Conservation (phyloP, 2,329 filamentous ascomycete genomes). For the Cyphellophora europaea region DNA sequence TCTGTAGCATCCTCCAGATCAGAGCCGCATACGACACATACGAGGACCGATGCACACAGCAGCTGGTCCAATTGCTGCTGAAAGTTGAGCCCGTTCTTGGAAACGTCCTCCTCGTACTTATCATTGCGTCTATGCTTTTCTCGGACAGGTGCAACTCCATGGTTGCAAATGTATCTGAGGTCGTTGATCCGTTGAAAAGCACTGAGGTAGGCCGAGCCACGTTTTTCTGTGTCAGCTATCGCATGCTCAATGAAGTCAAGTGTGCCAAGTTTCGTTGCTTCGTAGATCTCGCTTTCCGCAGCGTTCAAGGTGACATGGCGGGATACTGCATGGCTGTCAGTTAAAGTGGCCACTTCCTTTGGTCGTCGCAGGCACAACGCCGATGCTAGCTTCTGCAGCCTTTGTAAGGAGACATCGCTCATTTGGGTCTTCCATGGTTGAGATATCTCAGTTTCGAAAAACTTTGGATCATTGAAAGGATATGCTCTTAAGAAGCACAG, state of each 20-base stretch:
- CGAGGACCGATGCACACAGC: too few species aligned
- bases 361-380: slow-evolving; percentile 9
- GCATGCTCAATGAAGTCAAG: too few species aligned
- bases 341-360: slow-evolving; percentile 2
- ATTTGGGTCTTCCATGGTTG: slow-evolving; percentile 5
- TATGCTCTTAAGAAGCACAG: slow-evolving; percentile 34
- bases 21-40: too few species aligned
- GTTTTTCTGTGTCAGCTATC: slow-evolving; percentile 5
- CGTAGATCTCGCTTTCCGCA: slow-evolving; percentile 5
- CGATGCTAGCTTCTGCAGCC: slow-evolving; percentile 2
- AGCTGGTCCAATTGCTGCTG: too few species aligned
- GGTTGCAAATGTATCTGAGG: slow-evolving; percentile 37
- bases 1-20: too few species aligned
- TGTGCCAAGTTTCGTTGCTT: too few species aligned
- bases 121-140: too few species aligned
- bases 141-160: too few species aligned
- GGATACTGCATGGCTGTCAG: slow-evolving; percentile 3
- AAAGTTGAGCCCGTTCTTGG: too few species aligned
- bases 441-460: slow-evolving; percentile 31
- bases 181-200: slow-evolving; percentile 37
- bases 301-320: slow-evolving; percentile 2
- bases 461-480: slow-evolving; percentile 31
- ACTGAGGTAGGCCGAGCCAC: slow-evolving; percentile 27
- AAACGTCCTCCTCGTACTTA: too few species aligned
- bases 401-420: slow-evolving; percentile 4